Evolutionary conservation across 805 yeast species (phyloP).

Genomic region (Wickerhamia fluorescens): DNA sequence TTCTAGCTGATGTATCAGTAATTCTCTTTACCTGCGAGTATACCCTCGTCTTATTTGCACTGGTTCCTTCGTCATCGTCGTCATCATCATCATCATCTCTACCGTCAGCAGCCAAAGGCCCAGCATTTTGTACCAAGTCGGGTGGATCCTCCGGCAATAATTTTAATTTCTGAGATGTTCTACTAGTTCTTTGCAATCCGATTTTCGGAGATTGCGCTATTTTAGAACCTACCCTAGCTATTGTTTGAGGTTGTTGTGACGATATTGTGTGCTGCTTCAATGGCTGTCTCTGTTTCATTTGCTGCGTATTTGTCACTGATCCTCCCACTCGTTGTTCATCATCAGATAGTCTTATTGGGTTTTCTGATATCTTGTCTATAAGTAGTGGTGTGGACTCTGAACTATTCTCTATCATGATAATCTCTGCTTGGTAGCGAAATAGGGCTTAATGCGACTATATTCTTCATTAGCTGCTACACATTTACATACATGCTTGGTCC

Average conservation of each 20-base stretch:
- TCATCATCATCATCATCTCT: slow-evolving; percentile 10
- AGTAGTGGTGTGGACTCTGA: slow-evolving; percentile 9
- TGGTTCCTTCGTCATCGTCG: slow-evolving; percentile 26
- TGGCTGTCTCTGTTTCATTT: no score
- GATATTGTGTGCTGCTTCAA: neutral
- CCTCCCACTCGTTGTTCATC: no score
- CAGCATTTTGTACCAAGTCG: slow-evolving; percentile 1
- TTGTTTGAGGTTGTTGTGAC: slow-evolving; percentile 3
- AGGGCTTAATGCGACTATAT: no score
- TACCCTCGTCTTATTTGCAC: slow-evolving; percentile 37
- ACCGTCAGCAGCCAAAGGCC: slow-evolving; percentile 12
- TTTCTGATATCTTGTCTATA: slow-evolving; percentile 6
- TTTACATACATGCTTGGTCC: no score
- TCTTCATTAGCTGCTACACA: no score
- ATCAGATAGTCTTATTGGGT: slow-evolving; percentile 7
- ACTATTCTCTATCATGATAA: no score
- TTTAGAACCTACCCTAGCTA: slow-evolving; percentile 11
- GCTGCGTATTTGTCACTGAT: no score
- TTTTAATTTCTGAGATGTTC: slow-evolving; percentile 68
- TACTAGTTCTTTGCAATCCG: slow-evolving; percentile 68
- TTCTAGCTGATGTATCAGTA: slow-evolving; percentile 81
- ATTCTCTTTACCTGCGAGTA: slow-evolving; percentile 81
- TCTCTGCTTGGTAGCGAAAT: no score
- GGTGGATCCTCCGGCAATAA: slow-evolving; percentile 56
- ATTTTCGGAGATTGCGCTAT: slow-evolving; percentile 39